These are phyloP conservation scores for Exophiala viscosa DNA, from an alignment of 2,329 filamentous ascomycete species.

Conservation along the genomic window DNA sequence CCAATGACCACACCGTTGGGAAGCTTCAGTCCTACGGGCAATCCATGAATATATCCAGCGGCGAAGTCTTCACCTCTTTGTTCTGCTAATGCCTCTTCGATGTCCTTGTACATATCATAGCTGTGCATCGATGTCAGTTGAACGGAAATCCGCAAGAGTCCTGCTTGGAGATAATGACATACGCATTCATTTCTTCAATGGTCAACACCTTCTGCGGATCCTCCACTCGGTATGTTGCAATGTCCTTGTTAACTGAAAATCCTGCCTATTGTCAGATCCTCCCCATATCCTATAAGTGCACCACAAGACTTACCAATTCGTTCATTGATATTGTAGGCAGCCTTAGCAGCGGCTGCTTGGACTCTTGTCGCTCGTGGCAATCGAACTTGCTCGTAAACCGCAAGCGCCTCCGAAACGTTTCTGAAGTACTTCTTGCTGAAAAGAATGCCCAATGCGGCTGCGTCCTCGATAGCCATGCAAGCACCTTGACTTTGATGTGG, in stretches of 20 bases:
- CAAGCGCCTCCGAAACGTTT: slow-evolving; percentile 28
- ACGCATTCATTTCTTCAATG: slow-evolving; percentile 67
- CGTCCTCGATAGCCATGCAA: slow-evolving; percentile 66
- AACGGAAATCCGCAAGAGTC: neutral
- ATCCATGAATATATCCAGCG: slow-evolving; percentile 41
- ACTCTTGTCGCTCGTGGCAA: slow-evolving; percentile 32
- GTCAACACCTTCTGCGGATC: slow-evolving; percentile 61
- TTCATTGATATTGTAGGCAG: slow-evolving; percentile 60
- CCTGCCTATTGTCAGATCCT: slow-evolving; percentile 40
- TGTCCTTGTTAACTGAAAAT: slow-evolving; percentile 59
- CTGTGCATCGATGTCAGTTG: slow-evolving; percentile 30
- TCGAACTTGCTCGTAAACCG: slow-evolving; percentile 31
- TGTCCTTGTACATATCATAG: slow-evolving; percentile 58
- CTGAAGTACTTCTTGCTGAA: slow-evolving; percentile 39
- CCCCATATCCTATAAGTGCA: neutral
- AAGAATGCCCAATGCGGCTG: slow-evolving; percentile 59
- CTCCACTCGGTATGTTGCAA: slow-evolving; percentile 58
- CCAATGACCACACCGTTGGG: slow-evolving; percentile 29
- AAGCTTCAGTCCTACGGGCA: slow-evolving; percentile 46
- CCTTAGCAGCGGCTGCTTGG: slow-evolving; percentile 56
- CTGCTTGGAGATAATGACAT: slow-evolving; percentile 32
- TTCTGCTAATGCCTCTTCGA: slow-evolving; percentile 48
- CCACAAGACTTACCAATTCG: slow-evolving; percentile 48
- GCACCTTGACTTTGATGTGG: slow-evolving; percentile 67
- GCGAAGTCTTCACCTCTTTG: slow-evolving; percentile 30